These are phyloP conservation scores for Spatholobus suberectus DNA, from an alignment of 306 rosid genomes.

Conservation along the genomic window DNA sequence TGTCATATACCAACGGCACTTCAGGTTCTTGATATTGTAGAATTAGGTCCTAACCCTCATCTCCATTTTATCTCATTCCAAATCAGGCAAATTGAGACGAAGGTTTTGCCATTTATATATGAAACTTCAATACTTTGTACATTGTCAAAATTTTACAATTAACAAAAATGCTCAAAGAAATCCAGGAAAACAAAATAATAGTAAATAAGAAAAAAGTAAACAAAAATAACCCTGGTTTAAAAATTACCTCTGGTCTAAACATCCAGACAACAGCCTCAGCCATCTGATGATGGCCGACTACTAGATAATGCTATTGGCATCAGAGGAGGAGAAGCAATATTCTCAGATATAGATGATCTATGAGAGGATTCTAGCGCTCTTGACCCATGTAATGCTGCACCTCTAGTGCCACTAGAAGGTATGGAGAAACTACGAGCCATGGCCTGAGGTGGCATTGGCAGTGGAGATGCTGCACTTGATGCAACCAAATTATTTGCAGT, in stretches of 20 bases:
- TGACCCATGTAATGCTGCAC: conserved; percentile 51
- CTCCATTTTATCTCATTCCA: conserved; percentile 39
- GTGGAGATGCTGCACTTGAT: conserved; percentile 74
- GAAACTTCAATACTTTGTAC: conserved; percentile 15
- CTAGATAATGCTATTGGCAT: conserved; percentile 66
- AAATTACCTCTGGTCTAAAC: conserved; percentile 67
- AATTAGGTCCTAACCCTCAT: conserved; percentile 16
- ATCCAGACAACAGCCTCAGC: conserved; percentile 49
- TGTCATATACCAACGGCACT: conserved; percentile 12
- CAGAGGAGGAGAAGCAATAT: conserved; percentile 69
- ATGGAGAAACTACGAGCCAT: conserved; percentile 86
- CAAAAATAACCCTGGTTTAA: conserved; percentile 6
- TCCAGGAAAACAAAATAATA: conserved; percentile 5
- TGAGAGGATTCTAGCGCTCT: conserved; percentile 57
- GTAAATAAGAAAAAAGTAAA: conserved; percentile 7
- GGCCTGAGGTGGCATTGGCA: conserved; percentile 80
- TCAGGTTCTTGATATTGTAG: conserved; percentile 16
- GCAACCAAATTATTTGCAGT: conserved; percentile 49
- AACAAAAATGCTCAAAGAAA: conserved; percentile 15
- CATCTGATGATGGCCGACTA: conserved; percentile 50
- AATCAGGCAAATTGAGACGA: conserved; percentile 6
- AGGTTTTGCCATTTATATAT: conserved; percentile 24
- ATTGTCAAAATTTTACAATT: conserved; percentile 1
- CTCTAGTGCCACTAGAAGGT: conserved; percentile 74
- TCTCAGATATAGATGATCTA: conserved; percentile 49